phyloP scores from a whole-genome alignment of 2,329 filamentous ascomycete species.

The Dactylellina sp. region DNA sequence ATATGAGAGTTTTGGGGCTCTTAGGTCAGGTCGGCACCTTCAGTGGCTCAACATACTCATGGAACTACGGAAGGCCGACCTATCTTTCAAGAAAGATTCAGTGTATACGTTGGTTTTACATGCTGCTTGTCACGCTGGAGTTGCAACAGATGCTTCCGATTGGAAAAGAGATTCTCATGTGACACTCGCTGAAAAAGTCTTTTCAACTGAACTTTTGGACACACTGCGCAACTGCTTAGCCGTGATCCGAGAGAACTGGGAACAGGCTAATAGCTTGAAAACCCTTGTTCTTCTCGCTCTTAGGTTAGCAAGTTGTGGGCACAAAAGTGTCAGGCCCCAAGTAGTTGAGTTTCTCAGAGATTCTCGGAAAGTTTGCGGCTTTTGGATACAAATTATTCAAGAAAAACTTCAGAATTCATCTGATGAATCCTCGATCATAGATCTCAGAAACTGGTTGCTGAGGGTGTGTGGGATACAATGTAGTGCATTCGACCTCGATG shows the following conservation, averaged over 20 bases:
- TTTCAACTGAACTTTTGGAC: slow-evolving; percentile 26
- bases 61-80: slow-evolving; percentile 66
- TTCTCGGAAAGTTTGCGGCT: slow-evolving; percentile 27
- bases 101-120: slow-evolving; percentile 68
- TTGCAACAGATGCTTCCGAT: slow-evolving; percentile 29
- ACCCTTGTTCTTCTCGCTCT: slow-evolving; percentile 51
- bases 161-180: slow-evolving; percentile 30
- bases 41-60: slow-evolving; percentile 71
- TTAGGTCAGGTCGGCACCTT: slow-evolving; percentile 67
- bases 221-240: slow-evolving; percentile 58
- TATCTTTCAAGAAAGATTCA: slow-evolving; percentile 69
- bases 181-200: slow-evolving; percentile 11
- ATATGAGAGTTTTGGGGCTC: slow-evolving; percentile 67
- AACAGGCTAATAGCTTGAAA: slow-evolving; percentile 60
- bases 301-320: slow-evolving; percentile 38
- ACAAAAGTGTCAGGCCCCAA: slow-evolving; percentile 6
- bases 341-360: slow-evolving; percentile 38
- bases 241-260: slow-evolving; percentile 68
- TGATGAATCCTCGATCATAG: background rate
- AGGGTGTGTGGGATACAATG: slow-evolving; percentile 17
- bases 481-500: slow-evolving; percentile 25
- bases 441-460: slow-evolving; percentile 24
- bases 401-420: slow-evolving; percentile 3
- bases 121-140: slow-evolving; percentile 67
- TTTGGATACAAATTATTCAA: slow-evolving; percentile 15